Evolutionary conservation across 129 eudicot genomes (phyloP).

Genomic region (Lonicera japonica): DNA sequence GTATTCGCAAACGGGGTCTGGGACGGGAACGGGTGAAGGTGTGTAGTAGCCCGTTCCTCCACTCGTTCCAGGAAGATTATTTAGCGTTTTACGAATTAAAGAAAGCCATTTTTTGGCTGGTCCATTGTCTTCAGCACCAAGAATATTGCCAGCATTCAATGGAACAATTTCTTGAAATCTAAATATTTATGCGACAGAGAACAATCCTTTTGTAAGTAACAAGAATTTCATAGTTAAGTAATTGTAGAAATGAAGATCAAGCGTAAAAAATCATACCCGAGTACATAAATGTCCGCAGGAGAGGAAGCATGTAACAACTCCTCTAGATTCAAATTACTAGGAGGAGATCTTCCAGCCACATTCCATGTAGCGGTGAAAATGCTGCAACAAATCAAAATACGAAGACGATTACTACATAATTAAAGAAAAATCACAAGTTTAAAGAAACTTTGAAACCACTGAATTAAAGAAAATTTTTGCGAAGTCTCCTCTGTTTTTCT

Average conservation of each 20-base stretch:
- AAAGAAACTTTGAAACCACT: too few species aligned
- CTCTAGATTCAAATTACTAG: conserved; percentile 71
- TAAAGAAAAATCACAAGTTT: too few species aligned
- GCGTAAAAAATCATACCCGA: conserved; percentile 52
- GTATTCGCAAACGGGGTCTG: conserved; percentile 63
- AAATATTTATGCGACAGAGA: neutral
- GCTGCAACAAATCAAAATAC: conserved; percentile 31
- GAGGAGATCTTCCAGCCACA: conserved; percentile 92
- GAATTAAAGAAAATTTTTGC: too few species aligned
- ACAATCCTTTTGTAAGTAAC: neutral
- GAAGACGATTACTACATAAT: neutral
- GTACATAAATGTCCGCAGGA: conserved; percentile 94
- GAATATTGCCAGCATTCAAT: conserved; percentile 81
- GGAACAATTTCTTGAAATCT: conserved; percentile 97
- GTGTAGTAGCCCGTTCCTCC: conserved; percentile 56
- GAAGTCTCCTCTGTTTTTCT: too few species aligned
- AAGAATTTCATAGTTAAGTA: neutral
- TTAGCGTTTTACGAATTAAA: conserved; percentile 58
- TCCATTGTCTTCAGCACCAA: conserved; percentile 93
- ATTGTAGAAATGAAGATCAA: neutral
- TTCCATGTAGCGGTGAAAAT: conserved; percentile 91
- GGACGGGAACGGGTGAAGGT: conserved; percentile 49
- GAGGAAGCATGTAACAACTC: conserved; percentile 94
- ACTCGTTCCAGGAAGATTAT: conserved; percentile 54
- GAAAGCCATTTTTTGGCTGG: conserved; percentile 83